These are phyloP conservation scores for Cladophialophora exuberans DNA, from an alignment of 2,329 filamentous ascomycete species.

Conservation along the genomic window DNA sequence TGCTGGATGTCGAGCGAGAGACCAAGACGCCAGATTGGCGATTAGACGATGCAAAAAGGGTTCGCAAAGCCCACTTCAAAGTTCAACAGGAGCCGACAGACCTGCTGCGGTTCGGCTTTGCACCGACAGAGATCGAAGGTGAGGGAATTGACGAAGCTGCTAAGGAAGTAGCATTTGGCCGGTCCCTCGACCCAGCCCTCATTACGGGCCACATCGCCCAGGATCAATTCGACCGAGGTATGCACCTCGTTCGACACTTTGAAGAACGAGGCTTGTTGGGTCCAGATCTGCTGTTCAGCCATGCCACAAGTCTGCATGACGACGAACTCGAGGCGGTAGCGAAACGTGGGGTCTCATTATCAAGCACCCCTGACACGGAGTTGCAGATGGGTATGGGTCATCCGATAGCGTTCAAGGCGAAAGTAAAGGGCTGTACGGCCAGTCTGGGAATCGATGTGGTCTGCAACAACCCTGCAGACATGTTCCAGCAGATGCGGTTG, in stretches of 20 bases:
- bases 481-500: slow-evolving; percentile 38
- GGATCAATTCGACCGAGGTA: slow-evolving; percentile 12
- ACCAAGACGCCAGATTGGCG: slow-evolving; percentile 17
- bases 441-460: slow-evolving; percentile 38
- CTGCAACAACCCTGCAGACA: slow-evolving; percentile 36
- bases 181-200: slow-evolving; percentile 10
- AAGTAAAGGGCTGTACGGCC: slow-evolving; percentile 22
- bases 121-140: slow-evolving; percentile 11
- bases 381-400: slow-evolving; percentile 39
- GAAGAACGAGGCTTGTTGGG: slow-evolving; percentile 15
- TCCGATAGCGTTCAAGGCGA: slow-evolving; percentile 34
- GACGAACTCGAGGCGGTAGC: slow-evolving; percentile 30
- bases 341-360: slow-evolving; percentile 28
- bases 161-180: slow-evolving; percentile 15
- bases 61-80: slow-evolving; percentile 13
- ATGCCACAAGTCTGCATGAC: slow-evolving; percentile 6
- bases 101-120: slow-evolving; percentile 22
- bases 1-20: slow-evolving; percentile 15
- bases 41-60: slow-evolving; percentile 15
- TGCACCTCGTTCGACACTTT: slow-evolving; percentile 16
- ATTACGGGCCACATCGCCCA: slow-evolving; percentile 16
- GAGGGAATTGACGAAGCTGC: slow-evolving; percentile 8
- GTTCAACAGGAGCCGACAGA: slow-evolving; percentile 1
- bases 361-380: slow-evolving; percentile 38
- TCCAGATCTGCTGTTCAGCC: slow-evolving; percentile 22